phyloP scores from a whole-genome alignment of 2,329 filamentous ascomycete genomes.

The Alternaria viburni region DNA sequence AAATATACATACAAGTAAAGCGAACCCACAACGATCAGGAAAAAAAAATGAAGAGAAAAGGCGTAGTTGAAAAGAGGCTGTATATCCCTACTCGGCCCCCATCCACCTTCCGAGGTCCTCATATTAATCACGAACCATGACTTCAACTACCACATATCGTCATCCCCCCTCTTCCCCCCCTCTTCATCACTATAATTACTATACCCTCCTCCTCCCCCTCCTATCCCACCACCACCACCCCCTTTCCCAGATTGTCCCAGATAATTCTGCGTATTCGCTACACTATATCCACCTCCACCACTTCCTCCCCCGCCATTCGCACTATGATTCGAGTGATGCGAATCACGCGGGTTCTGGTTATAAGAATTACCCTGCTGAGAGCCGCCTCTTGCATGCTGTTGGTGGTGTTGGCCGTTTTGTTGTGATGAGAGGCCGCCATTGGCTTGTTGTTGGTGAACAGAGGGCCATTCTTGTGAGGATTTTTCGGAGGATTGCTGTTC shows the following conservation, averaged over 20 bases:
- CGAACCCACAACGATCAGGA: not conserved
- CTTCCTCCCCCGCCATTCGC: constrained; percentile 29
- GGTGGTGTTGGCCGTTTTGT: constrained; percentile 20
- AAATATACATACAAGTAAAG: not conserved
- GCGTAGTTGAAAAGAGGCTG: not conserved
- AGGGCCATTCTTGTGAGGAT: constrained; percentile 29
- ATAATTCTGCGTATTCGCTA: constrained; percentile 46
- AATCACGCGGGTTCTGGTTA: constrained; percentile 36
- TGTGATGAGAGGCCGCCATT: constrained; percentile 8
- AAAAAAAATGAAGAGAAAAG: not conserved
- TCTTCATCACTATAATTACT: constrained; percentile 39
- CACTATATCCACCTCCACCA: constrained; percentile 40
- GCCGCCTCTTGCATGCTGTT: constrained; percentile 2
- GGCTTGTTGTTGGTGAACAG: constrained; percentile 22
- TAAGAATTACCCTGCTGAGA: constrained; percentile 21
- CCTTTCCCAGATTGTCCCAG: constrained; percentile 37
- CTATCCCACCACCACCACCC: not conserved
- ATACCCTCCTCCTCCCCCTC: constrained; percentile 25
- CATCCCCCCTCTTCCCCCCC: constrained; percentile 37
- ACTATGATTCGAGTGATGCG: constrained; percentile 42
- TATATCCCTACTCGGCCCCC: not conserved
- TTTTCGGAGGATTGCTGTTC: constrained; percentile 26
- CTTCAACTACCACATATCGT: constrained; percentile 47
- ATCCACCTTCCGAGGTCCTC: no score
- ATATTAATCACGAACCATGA: no score